phyloP scores from a whole-genome alignment of 768 basidiomycete species.

The Heimioporus sp. region DNA sequence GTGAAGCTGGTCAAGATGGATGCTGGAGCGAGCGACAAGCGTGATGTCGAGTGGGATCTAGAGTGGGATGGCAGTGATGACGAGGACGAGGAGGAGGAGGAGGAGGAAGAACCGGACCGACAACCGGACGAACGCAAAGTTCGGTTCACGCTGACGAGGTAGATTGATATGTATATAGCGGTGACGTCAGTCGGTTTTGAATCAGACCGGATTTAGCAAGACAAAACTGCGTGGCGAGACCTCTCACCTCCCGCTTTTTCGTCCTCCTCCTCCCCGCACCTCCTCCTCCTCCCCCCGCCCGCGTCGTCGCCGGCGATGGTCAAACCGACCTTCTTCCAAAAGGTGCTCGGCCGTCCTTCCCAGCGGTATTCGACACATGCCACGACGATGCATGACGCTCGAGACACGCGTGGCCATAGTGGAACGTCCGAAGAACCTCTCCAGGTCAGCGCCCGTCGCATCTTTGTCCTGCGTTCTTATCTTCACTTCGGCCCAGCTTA shows the following conservation, averaged over 20 bases:
- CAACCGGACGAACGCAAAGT: constrained; percentile 46
- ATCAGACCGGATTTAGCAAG: constrained; percentile 18
- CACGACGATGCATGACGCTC: constrained; percentile 5
- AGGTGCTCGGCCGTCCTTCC: constrained; percentile 60
- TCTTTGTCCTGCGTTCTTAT: constrained; percentile 4
- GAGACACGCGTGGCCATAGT: constrained; percentile 5
- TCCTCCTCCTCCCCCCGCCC: background rate
- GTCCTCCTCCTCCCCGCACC: background rate
- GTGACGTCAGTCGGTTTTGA: constrained; percentile 20
- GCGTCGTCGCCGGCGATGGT: constrained; percentile 37
- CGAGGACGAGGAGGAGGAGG: constrained; percentile 34
- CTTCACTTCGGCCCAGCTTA: constrained; percentile 11
- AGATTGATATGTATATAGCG: constrained; percentile 22
- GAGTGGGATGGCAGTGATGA: constrained; percentile 40
- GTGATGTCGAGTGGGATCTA: constrained; percentile 40
- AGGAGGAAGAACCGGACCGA: constrained; percentile 41
- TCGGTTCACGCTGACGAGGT: constrained; percentile 36
- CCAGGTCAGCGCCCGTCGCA: constrained; percentile 16
- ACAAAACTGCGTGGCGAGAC: constrained; percentile 22
- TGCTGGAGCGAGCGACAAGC: constrained; percentile 37
- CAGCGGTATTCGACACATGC: constrained; percentile 49
- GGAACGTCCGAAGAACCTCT: constrained; percentile 9
- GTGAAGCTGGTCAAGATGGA: constrained; percentile 58
- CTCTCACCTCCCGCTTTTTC: background rate
- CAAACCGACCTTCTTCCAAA: constrained; percentile 59